Percentiles rank a stretch among this genome's conserved stretches.
Evolutionary conservation across 805 yeast species (phyloP).

Genomic region (Candida nemodendra): DNA sequence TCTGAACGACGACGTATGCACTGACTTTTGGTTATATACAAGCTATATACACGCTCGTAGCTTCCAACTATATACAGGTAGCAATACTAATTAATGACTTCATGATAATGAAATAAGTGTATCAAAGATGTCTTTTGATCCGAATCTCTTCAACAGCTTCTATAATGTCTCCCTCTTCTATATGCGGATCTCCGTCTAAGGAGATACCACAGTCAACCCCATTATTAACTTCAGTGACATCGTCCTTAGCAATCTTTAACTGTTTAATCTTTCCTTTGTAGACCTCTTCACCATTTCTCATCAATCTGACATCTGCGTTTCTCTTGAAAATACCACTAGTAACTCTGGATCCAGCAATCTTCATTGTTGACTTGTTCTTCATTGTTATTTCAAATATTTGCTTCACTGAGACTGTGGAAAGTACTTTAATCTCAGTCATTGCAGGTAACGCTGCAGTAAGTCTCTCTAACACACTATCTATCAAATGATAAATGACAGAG

Average conservation of each 20-base stretch:
- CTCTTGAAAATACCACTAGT: slow-evolving; percentile 63
- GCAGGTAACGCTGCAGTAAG: slow-evolving; percentile 64
- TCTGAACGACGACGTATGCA: slow-evolving; percentile 12
- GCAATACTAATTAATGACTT: too few species aligned
- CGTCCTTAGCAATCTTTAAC: slow-evolving; percentile 80
- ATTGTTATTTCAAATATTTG: slow-evolving; percentile 69
- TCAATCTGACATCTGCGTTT: slow-evolving; percentile 42
- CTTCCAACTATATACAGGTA: neutral
- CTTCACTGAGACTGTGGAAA: slow-evolving; percentile 67
- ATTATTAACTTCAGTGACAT: slow-evolving; percentile 70
- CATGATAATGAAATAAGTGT: too few species aligned
- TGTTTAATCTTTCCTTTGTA: slow-evolving; percentile 53
- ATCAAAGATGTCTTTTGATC: slow-evolving; percentile 50
- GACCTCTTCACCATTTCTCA: slow-evolving; percentile 46
- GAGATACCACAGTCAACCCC: slow-evolving; percentile 91
- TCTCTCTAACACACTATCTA: slow-evolving; percentile 75
- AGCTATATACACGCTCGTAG: slow-evolving; percentile 13
- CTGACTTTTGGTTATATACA: slow-evolving; percentile 1
- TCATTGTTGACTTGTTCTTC: slow-evolving; percentile 50
- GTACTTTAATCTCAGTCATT: slow-evolving; percentile 58
- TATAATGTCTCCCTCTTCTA: slow-evolving; percentile 64
- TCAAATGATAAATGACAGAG: slow-evolving; percentile 82
- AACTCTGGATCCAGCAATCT: slow-evolving; percentile 88
- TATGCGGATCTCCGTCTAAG: slow-evolving; percentile 42
- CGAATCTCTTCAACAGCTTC: slow-evolving; percentile 69